A percentile compares a stretch with the other conserved stretches of the same genome.
Conservation (phyloP, 2,329 filamentous ascomycete genomes). For the Alternaria solani region DNA sequence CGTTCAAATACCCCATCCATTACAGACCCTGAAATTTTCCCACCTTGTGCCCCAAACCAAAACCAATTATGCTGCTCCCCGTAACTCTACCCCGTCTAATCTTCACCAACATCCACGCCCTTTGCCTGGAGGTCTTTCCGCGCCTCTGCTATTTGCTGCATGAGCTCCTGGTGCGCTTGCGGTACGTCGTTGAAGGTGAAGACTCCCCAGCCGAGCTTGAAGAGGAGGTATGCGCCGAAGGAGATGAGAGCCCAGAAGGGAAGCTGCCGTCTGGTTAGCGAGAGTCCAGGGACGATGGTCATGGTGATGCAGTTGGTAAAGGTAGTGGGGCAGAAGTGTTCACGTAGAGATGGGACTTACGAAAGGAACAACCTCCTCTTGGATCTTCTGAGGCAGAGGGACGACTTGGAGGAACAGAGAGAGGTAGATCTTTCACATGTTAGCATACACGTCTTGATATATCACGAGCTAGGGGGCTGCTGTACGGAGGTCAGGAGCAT, state of each 20-base stretch:
- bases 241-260: conserved; percentile 92
- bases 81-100: conserved; percentile 15
- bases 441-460: conserved; percentile 22
- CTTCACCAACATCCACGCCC: conserved; percentile 80
- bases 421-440: conserved; percentile 78
- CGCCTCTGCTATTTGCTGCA: conserved; percentile 81
- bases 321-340: not conserved
- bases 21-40: not conserved
- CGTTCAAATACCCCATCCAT: conserved; percentile 21
- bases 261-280: conserved; percentile 63
- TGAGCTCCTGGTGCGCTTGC: conserved; percentile 86
- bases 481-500: conserved; percentile 88
- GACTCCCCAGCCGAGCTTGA: conserved; percentile 89
- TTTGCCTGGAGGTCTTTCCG: conserved; percentile 75
- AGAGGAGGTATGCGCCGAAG: conserved; percentile 90
- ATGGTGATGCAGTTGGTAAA: not conserved
- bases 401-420: conserved; percentile 84
- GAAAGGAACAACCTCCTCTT: conserved; percentile 86
- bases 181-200: conserved; percentile 97
- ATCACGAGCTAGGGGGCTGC: conserved; percentile 16
- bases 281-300: not conserved
- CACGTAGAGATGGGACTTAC: conserved; percentile 64
- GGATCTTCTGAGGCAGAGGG: conserved; percentile 78
- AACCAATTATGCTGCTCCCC: conserved; percentile 9
- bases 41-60: conserved; percentile 5